phyloP scores from a whole-genome alignment of 441 rosid genomes.

The Macaranga tanarius region DNA sequence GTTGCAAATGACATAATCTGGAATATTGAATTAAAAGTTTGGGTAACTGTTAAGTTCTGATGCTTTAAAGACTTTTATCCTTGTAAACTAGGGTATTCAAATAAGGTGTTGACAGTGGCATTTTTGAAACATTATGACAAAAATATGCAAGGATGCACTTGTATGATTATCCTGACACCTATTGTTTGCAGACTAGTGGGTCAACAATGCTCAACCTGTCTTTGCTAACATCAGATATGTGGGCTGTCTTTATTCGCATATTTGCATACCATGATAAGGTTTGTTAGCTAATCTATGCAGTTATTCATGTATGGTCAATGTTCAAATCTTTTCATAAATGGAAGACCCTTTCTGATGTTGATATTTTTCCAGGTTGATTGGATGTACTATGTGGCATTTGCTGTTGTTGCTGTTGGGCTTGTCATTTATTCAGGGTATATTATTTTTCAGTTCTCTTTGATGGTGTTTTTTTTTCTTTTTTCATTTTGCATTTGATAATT shows the following conservation, averaged over 20 bases:
- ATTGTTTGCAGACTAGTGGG: constrained; percentile 55
- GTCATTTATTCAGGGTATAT: constrained; percentile 71
- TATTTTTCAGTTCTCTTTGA: constrained; percentile 10
- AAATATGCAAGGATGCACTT: neutral
- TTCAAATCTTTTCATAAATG: neutral
- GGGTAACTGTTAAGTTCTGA: neutral
- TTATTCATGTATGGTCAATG: neutral
- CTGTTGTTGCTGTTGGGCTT: constrained; percentile 61
- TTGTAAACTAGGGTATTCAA: neutral
- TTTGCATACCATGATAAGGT: constrained; percentile 92
- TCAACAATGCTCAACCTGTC: constrained; percentile 82
- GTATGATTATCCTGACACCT: constrained; percentile 4
- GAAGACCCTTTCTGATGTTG: constrained; percentile 6
- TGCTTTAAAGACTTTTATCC: neutral
- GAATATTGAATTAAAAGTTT: neutral
- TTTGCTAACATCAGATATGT: constrained; percentile 83
- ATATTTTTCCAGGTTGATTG: constrained; percentile 61
- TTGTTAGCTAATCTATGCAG: constrained; percentile 17
- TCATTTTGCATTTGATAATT: neutral
- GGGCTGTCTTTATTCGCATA: constrained; percentile 78
- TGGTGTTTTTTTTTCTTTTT: neutral
- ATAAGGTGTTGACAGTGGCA: neutral
- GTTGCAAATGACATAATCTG: neutral
- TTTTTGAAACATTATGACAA: neutral
- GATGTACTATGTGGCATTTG: constrained; percentile 81